Percentiles rank a stretch among this genome's conserved stretches.
phyloP scores from a whole-genome alignment of 495 filamentous ascomycete species.

The Penicillium parvum region DNA sequence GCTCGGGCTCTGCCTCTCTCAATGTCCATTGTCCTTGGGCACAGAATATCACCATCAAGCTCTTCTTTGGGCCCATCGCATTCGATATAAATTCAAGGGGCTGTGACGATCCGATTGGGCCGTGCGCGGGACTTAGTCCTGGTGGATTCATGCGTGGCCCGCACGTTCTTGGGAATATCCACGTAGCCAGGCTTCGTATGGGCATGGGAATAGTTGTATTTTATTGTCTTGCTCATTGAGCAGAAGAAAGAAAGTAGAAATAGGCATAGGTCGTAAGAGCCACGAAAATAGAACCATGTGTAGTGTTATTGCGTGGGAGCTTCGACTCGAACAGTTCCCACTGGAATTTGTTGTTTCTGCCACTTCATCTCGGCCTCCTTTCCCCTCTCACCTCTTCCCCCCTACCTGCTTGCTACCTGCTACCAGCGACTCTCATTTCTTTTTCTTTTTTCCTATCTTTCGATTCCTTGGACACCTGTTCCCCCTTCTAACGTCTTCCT shows the following conservation, averaged over 20 bases:
- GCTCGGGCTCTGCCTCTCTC: too few relatives aligned
- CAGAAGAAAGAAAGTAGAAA: neutral
- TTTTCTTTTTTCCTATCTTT: constrained; percentile 4
- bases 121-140: constrained; percentile 9
- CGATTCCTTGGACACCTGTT: neutral
- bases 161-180: constrained; percentile 12
- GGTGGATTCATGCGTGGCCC: constrained; percentile 9
- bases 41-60: too few relatives aligned
- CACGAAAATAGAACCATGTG: too few relatives aligned
- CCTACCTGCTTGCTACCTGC: neutral
- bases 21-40: too few relatives aligned
- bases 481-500: neutral
- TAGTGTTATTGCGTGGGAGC: too few relatives aligned
- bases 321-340: too few relatives aligned
- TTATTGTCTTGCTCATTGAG: neutral
- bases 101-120: constrained; percentile 11
- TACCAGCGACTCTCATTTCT: neutral
- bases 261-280: neutral
- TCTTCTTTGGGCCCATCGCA: too few relatives aligned
- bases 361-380: constrained; percentile 17
- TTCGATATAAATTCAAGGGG: too few relatives aligned
- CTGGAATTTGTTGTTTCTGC: constrained; percentile 11
- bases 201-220: neutral
- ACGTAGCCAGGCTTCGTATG: constrained; percentile 1
- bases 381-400: constrained; percentile 7